phyloP scores from a whole-genome alignment of 192 early-diverging fungal genomes.

The Rhizophagus prolifer region DNA sequence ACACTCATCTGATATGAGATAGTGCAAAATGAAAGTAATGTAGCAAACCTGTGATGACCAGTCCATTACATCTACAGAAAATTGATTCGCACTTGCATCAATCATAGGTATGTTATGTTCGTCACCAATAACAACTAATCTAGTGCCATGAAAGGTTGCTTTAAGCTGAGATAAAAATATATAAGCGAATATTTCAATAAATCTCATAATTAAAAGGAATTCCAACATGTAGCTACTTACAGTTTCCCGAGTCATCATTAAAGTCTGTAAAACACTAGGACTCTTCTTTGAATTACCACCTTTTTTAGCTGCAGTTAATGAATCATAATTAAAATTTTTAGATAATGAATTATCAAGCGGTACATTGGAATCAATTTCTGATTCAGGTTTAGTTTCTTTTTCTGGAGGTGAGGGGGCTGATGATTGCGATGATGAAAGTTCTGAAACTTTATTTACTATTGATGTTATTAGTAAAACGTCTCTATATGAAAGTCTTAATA shows the following conservation, averaged over 20 bases:
- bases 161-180: conserved; percentile 42
- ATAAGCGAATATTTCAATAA: background rate
- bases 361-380: background rate
- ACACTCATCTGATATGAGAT: conserved; percentile 45
- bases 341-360: conserved; percentile 26
- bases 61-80: conserved; percentile 75
- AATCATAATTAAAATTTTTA: conserved; percentile 28
- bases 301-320: conserved; percentile 6
- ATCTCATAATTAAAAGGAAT: background rate
- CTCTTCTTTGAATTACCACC: background rate
- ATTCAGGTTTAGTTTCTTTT: conserved; percentile 6
- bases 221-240: conserved; percentile 32
- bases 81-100: conserved; percentile 78
- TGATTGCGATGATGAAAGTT: conserved; percentile 55
- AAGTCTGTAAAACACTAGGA: conserved; percentile 12
- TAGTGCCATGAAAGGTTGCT: conserved; percentile 65
- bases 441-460: conserved; percentile 73
- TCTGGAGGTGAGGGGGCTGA: conserved; percentile 16
- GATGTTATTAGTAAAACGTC: conserved; percentile 81
- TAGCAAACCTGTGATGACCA: conserved; percentile 74
- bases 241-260: conserved; percentile 55
- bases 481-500: conserved; percentile 83
- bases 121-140: conserved; percentile 89
- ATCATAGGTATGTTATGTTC: conserved; percentile 91
- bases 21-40: conserved; percentile 9